A percentile compares a stretch with the other conserved stretches of the same genome.
These are phyloP conservation scores for Cystofilobasidium bisporidii DNA, from an alignment of 768 basidiomycete species.

Conservation along the genomic window DNA sequence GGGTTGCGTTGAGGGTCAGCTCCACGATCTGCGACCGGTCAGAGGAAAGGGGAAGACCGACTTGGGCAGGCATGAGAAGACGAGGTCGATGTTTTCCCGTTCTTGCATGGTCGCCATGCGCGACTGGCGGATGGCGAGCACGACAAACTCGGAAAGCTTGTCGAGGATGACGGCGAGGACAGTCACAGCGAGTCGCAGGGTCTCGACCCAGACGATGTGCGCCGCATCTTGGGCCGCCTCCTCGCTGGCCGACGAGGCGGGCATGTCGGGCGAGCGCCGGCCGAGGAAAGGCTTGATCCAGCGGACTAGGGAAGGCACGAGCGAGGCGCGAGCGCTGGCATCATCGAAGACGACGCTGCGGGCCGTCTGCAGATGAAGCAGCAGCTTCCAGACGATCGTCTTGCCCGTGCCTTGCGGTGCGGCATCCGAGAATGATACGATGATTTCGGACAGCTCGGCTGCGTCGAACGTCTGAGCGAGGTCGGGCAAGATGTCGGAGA, in stretches of 20 bases:
- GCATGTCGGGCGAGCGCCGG: conserved; percentile 35
- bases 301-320: conserved; percentile 76
- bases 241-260: conserved; percentile 47
- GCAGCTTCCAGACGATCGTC: conserved; percentile 83
- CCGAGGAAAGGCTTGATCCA: conserved; percentile 97
- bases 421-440: conserved; percentile 77
- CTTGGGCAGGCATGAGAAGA: conserved; percentile 76
- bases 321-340: conserved; percentile 60
- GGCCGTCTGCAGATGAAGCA: conserved; percentile 86
- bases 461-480: conserved; percentile 68
- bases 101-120: conserved; percentile 60
- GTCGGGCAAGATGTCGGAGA: conserved; percentile 82
- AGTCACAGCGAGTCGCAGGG: conserved; percentile 76
- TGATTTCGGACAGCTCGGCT: conserved; percentile 75
- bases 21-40: neutral
- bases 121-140: conserved; percentile 55
- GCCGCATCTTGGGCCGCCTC: conserved; percentile 60
- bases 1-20: neutral
- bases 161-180: conserved; percentile 61
- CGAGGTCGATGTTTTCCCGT: conserved; percentile 81
- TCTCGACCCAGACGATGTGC: conserved; percentile 81
- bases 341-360: conserved; percentile 81
- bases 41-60: conserved; percentile 38
- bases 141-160: conserved; percentile 67
- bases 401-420: conserved; percentile 69